Evolutionary conservation across 805 yeast genomes (phyloP).

Genomic region (Wickerhamomyces kurtzmanii): DNA sequence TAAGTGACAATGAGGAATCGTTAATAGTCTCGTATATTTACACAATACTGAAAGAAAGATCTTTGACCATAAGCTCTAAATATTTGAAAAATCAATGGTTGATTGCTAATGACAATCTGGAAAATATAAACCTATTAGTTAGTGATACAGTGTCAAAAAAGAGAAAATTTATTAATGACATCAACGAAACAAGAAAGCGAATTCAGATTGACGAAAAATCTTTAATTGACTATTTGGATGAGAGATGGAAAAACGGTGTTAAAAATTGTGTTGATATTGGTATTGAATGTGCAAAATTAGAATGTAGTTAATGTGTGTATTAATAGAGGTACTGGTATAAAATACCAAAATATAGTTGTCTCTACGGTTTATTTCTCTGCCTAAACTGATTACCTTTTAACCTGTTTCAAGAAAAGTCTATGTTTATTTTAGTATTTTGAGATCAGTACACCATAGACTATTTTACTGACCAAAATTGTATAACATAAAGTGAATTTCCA

Average conservation of each 20-base stretch:
- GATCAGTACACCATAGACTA: too few relatives aligned
- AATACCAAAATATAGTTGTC: too few relatives aligned
- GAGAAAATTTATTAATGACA: constrained; percentile 29
- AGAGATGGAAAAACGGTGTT: constrained; percentile 37
- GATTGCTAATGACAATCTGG: constrained; percentile 22
- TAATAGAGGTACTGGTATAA: too few relatives aligned
- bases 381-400: too few relatives aligned
- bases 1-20: constrained; percentile 14
- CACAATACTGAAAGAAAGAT: constrained; percentile 22
- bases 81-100: constrained; percentile 26
- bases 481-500: too few relatives aligned
- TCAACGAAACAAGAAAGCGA: constrained; percentile 30
- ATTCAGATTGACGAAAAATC: constrained; percentile 35
- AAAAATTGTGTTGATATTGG: constrained; percentile 23
- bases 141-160: constrained; percentile 24
- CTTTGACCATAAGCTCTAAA: constrained; percentile 26
- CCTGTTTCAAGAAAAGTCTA: not conserved
- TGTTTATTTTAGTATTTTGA: too few relatives aligned
- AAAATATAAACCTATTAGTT: constrained; percentile 18
- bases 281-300: constrained; percentile 19
- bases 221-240: constrained; percentile 30
- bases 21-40: constrained; percentile 17
- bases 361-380: too few relatives aligned
- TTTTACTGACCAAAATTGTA: too few relatives aligned
- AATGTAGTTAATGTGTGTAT: too few relatives aligned